A percentile compares a stretch with the other conserved stretches of the same genome.
phyloP scores from a whole-genome alignment of 371 early-diverging fungal genomes.

The Nematocida sp. region DNA sequence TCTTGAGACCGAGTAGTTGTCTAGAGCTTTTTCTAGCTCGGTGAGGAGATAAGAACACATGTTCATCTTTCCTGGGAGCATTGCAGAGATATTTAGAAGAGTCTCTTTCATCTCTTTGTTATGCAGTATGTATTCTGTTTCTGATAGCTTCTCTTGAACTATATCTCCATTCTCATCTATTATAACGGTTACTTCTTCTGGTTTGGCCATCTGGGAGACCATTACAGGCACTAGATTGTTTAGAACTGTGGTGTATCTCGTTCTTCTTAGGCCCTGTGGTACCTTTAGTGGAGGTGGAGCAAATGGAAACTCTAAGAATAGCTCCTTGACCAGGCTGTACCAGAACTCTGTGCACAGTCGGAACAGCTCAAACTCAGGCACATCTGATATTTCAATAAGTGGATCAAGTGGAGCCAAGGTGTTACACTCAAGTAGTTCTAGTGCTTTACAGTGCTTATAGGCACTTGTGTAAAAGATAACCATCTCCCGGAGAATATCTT shows the following conservation, averaged over 20 bases:
- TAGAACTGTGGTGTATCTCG: slow-evolving; percentile 50
- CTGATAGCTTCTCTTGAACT: slow-evolving; percentile 89
- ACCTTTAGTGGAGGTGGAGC: slow-evolving; percentile 1
- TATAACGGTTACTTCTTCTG: slow-evolving; percentile 77
- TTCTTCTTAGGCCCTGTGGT: slow-evolving; percentile 50
- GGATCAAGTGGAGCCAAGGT: not conserved
- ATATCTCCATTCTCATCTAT: slow-evolving; percentile 99
- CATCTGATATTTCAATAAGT: slow-evolving; percentile 25
- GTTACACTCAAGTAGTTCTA: slow-evolving; percentile 31
- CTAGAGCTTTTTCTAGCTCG: slow-evolving; percentile 15
- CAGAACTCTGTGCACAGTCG: slow-evolving; percentile 40
- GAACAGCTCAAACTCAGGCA: slow-evolving; percentile 36
- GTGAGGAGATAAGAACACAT: slow-evolving; percentile 56
- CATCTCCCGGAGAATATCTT: slow-evolving; percentile 3
- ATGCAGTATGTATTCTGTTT: slow-evolving; percentile 88
- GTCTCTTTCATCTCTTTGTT: slow-evolving; percentile 83
- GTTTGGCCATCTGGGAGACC: slow-evolving; percentile 63
- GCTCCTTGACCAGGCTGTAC: slow-evolving; percentile 31
- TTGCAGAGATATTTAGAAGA: slow-evolving; percentile 55
- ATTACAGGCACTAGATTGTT: slow-evolving; percentile 48
- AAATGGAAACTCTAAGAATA: slow-evolving; percentile 42
- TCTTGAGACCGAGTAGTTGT: slow-evolving; percentile 69
- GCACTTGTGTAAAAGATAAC: slow-evolving; percentile 30
- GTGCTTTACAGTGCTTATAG: slow-evolving; percentile 2
- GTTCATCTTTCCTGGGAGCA: slow-evolving; percentile 46